Conservation (phyloP, 2,329 filamentous ascomycete genomes). For the Daldinia sp. region DNA sequence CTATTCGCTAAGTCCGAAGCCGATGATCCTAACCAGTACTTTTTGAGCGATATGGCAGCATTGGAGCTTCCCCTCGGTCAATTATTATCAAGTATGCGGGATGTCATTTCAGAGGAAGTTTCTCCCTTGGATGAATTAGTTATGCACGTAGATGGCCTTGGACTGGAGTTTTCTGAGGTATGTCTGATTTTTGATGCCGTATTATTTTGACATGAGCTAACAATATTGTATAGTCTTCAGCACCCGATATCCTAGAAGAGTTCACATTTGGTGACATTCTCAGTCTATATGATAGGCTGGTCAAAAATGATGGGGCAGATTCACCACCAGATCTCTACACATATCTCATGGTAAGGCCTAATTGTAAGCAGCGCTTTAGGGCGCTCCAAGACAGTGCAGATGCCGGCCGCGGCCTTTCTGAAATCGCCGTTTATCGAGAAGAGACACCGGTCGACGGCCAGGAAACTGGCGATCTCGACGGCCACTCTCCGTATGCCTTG, state of each 20-base stretch:
- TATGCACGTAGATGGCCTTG: constrained; percentile 52
- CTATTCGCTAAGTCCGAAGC: constrained; percentile 52
- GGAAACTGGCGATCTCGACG: constrained; percentile 25
- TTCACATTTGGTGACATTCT: constrained; percentile 52
- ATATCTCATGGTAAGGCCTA: constrained; percentile 52
- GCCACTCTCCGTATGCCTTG: constrained; percentile 26
- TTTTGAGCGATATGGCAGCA: constrained; percentile 49
- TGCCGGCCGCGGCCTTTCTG: constrained; percentile 50
- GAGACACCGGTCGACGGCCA: constrained; percentile 41
- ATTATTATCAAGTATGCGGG: constrained; percentile 50
- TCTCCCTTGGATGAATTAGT: constrained; percentile 52
- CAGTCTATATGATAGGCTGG: constrained; percentile 49
- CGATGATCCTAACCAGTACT: constrained; percentile 52
- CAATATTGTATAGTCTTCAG: constrained; percentile 46
- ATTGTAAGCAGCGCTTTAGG: constrained; percentile 50
- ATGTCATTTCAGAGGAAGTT: constrained; percentile 51
- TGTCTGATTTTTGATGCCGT: constrained; percentile 16
- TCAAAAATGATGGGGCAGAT: constrained; percentile 48
- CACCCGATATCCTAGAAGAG: constrained; percentile 47
- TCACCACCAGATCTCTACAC: constrained; percentile 48
- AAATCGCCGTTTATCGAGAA: constrained; percentile 51
- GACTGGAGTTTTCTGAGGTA: constrained; percentile 53
- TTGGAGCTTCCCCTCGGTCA: constrained; percentile 46
- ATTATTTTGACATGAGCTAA: constrained; percentile 40
- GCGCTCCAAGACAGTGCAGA: constrained; percentile 51